These are phyloP conservation scores for Eucalyptus shirleyi DNA, from an alignment of 345 rosid genomes.

Conservation along the genomic window DNA sequence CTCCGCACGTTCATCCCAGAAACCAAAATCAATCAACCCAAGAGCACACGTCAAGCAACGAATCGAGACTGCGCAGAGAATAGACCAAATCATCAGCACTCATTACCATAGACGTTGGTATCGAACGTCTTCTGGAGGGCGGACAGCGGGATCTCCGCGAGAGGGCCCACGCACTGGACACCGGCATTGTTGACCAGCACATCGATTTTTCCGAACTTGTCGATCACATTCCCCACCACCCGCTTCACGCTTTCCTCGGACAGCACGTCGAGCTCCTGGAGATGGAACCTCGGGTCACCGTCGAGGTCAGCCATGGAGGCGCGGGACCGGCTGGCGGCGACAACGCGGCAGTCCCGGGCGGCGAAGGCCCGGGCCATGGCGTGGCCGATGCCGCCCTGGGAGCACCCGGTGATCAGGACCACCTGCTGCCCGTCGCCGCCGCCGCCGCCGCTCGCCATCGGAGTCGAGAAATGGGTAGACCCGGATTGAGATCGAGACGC, in stretches of 20 bases:
- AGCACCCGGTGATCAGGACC: constrained; percentile 74
- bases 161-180: constrained; percentile 73
- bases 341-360: constrained; percentile 44
- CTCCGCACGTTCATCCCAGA: background rate
- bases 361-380: constrained; percentile 78
- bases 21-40: background rate
- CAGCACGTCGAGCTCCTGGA: constrained; percentile 64
- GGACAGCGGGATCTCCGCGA: constrained; percentile 63
- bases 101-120: constrained; percentile 69
- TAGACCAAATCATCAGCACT: background rate
- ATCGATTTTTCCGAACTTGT: constrained; percentile 55
- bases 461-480: background rate
- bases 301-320: constrained; percentile 58
- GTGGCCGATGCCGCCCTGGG: constrained; percentile 79
- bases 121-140: constrained; percentile 45
- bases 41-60: background rate
- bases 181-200: constrained; percentile 89
- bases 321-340: constrained; percentile 58
- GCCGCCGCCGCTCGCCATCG: background rate
- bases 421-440: constrained; percentile 14
- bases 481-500: background rate
- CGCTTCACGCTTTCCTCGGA: constrained; percentile 47
- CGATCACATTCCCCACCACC: constrained; percentile 35
- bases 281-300: constrained; percentile 43
- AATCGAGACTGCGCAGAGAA: background rate